Evolutionary conservation across 2,329 filamentous ascomycete genomes (phyloP).

Genomic region (Botrytis fragariae): DNA sequence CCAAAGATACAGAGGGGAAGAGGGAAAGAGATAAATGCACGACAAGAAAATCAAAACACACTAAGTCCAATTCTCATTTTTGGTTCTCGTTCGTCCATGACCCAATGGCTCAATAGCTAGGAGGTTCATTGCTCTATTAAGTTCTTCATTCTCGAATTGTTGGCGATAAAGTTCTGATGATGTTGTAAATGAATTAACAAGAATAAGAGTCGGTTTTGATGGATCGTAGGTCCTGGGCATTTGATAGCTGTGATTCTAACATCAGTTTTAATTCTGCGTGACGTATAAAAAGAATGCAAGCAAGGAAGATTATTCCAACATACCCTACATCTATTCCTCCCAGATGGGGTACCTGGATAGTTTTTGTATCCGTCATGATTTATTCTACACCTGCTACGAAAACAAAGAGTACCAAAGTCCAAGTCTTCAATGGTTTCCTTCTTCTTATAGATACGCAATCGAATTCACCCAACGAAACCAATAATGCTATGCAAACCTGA

Average conservation of each 20-base stretch:
- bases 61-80: constrained; percentile 50
- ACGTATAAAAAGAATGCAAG: neutral
- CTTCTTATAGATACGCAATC: neutral
- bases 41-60: neutral
- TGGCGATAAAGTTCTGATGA: constrained; percentile 46
- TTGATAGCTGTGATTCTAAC: constrained; percentile 20
- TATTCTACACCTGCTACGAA: neutral
- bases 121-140: constrained; percentile 47
- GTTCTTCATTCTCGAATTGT: constrained; percentile 44
- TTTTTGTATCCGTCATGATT: constrained; percentile 36
- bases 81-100: constrained; percentile 46
- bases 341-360: constrained; percentile 48
- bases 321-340: constrained; percentile 49
- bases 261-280: neutral
- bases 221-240: constrained; percentile 44
- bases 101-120: constrained; percentile 53
- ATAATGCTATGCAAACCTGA: neutral
- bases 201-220: constrained; percentile 50
- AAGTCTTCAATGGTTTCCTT: neutral
- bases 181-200: constrained; percentile 53
- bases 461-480: neutral
- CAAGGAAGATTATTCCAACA: constrained; percentile 15
- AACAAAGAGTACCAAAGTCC: neutral
- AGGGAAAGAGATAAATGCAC: neutral
- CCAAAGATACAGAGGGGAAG: neutral